These are phyloP conservation scores for grape (Vitis vinifera) DNA, from an alignment of 164 flowering plant species.

Conservation along the genomic window ASM3070453v1 NC_081805.1:26905501-26906000, in stretches of 20 bases:
- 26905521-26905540: conserved; percentile 63
- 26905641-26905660: conserved; percentile 63
- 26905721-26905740: conserved; percentile 72
- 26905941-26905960: conserved; percentile 65
- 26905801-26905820: conserved; percentile 82
- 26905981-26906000: conserved; percentile 80
- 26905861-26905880: conserved; percentile 50
- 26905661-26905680: conserved; percentile 42
- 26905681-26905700: conserved; percentile 62
- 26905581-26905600: conserved; percentile 74
- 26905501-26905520: conserved; percentile 59
- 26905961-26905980: conserved; percentile 65
- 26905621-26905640: conserved; percentile 64
- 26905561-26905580: conserved; percentile 58
- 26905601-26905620: conserved; percentile 79
- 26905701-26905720: conserved; percentile 96
- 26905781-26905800: conserved; percentile 90
- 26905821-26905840: conserved; percentile 54
- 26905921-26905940: conserved; percentile 52
- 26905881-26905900: conserved; percentile 80
- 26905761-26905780: conserved; percentile 54
- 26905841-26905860: conserved; percentile 58
- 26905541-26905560: conserved; percentile 47
- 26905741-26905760: conserved; percentile 52
- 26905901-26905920: conserved; percentile 88